phyloP scores from a whole-genome alignment of 768 basidiomycete genomes.

The Lentinula sp. region DNA sequence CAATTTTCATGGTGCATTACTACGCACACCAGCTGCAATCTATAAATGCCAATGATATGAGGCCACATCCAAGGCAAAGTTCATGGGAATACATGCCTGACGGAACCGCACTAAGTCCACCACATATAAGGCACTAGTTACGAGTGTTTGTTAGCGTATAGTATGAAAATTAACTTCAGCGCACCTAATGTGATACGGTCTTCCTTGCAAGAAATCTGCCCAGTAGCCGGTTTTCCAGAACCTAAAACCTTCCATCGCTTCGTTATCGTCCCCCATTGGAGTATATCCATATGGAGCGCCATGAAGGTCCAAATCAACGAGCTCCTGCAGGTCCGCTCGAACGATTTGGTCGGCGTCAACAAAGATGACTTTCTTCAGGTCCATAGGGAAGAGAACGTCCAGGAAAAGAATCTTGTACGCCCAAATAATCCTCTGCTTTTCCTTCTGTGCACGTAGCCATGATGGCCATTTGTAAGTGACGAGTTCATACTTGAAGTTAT shows the following conservation, averaged over 20 bases:
- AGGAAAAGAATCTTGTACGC: slow-evolving; percentile 99
- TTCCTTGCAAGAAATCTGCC: slow-evolving; percentile 79
- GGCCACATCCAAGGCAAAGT: background rate
- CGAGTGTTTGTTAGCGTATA: slow-evolving; percentile 9
- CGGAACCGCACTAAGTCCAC: slow-evolving; percentile 95
- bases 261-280: slow-evolving; percentile 94
- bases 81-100: slow-evolving; percentile 46
- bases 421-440: slow-evolving; percentile 99
- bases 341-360: slow-evolving; percentile 99
- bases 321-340: slow-evolving; percentile 88
- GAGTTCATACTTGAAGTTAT: slow-evolving; percentile 93
- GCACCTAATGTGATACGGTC: slow-evolving; percentile 93
- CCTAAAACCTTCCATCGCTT: slow-evolving; percentile 94
- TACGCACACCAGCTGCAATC: slow-evolving; percentile 45
- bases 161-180: background rate
- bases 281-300: slow-evolving; percentile 95
- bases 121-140: slow-evolving; percentile 82
- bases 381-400: slow-evolving; percentile 98
- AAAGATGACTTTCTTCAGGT: slow-evolving; percentile 97
- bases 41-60: slow-evolving; percentile 13
- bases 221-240: slow-evolving; percentile 99
- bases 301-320: slow-evolving; percentile 88
- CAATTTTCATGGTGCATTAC: slow-evolving; percentile 6
- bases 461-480: slow-evolving; percentile 99
- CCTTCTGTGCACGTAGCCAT: slow-evolving; percentile 94